These are phyloP conservation scores for Haplosporangium sp. DNA, from an alignment of 371 early-diverging fungal species.

Conservation along the genomic window DNA sequence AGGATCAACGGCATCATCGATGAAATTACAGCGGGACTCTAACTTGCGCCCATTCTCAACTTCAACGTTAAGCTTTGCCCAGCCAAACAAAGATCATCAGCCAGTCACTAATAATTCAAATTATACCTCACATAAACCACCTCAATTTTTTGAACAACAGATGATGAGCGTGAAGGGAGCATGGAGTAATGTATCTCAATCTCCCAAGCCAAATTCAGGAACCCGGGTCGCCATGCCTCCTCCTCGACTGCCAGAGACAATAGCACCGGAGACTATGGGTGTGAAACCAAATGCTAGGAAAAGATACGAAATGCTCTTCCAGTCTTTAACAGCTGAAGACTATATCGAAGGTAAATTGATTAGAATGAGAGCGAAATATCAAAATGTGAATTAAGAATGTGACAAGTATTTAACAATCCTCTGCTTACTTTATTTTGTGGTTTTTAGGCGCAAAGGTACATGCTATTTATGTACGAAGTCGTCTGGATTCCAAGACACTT, in stretches of 20 bases:
- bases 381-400: background rate
- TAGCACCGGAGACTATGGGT: constrained; percentile 11
- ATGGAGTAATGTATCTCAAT: background rate
- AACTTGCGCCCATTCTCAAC: background rate
- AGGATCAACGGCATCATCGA: background rate
- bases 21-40: background rate
- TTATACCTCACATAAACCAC: background rate
- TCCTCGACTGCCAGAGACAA: constrained; percentile 13
- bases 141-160: background rate
- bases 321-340: constrained; percentile 12
- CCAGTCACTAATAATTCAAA: background rate
- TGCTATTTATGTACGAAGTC: constrained; percentile 42
- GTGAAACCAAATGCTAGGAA: constrained; percentile 26
- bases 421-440: background rate
- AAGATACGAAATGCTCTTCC: constrained; percentile 40
- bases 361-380: background rate
- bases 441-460: constrained; percentile 36
- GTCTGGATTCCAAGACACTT: constrained; percentile 48
- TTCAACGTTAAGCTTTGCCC: background rate
- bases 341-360: constrained; percentile 38
- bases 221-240: constrained; percentile 21
- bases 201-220: constrained; percentile 1
- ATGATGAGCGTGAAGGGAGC: background rate
- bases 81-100: background rate
- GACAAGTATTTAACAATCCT: background rate